Conservation (phyloP, 495 filamentous ascomycete species). For the Penicillium paradoxum region DNA sequence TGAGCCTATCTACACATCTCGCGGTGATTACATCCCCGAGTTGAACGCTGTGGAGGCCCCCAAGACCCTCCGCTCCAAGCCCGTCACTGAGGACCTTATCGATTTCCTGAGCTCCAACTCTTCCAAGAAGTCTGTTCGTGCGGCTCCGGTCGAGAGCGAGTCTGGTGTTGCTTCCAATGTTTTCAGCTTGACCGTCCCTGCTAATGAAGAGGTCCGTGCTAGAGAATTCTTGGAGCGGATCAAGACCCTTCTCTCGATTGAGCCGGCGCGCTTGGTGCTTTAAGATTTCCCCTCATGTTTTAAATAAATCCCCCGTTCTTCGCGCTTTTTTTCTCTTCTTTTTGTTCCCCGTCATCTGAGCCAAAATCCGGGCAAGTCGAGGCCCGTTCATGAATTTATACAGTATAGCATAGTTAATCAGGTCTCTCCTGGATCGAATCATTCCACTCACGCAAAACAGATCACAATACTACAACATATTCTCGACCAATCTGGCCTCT, state of each 20-base stretch:
- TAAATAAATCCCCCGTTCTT: conserved; percentile 9
- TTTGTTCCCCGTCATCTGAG: conserved; percentile 17
- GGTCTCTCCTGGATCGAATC: conserved; percentile 14
- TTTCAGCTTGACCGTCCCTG: conserved; percentile 72
- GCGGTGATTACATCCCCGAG: conserved; percentile 67
- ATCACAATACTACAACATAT: neutral
- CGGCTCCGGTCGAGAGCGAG: conserved; percentile 19
- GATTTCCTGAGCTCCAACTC: conserved; percentile 63
- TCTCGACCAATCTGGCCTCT: neutral
- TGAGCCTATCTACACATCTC: conserved; percentile 48
- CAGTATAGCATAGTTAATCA: conserved; percentile 36
- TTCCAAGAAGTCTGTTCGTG: conserved; percentile 25
- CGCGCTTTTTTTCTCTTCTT: conserved; percentile 12
- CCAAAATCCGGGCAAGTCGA: conserved; percentile 7
- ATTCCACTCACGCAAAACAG: neutral
- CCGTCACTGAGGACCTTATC: conserved; percentile 57
- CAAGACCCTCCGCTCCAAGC: conserved; percentile 21
- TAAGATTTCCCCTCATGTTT: conserved; percentile 25
- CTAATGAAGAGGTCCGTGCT: conserved; percentile 73
- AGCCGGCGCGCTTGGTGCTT: conserved; percentile 73
- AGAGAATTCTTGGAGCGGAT: conserved; percentile 75
- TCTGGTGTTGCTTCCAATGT: conserved; percentile 58
- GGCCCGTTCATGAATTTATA: conserved; percentile 20
- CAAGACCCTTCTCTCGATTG: conserved; percentile 73
- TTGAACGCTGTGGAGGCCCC: conserved; percentile 53